Evolutionary conservation across 176 grass and related monocot genomes (phyloP), one percentile per base, ranked within the genome.

Genomic region (Themeda triandra): DNA sequence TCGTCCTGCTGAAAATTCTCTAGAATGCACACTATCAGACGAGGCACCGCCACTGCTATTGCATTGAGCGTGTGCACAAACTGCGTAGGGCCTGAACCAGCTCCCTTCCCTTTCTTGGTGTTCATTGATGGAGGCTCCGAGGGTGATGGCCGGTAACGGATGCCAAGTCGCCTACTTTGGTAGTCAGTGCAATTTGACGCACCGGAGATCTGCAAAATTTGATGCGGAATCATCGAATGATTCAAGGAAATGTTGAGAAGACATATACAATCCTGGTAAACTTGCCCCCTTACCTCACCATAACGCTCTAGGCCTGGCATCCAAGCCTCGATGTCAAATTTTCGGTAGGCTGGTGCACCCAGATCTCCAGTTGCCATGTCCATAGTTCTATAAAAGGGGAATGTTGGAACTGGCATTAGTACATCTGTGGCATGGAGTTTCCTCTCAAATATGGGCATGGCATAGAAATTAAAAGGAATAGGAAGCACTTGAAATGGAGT

Each of bases 171-270:
- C 80, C 96, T 85, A 71, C 96, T 98, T 82, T 98, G 96, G 69
- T 98, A 98, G 74, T 98, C 96, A 1, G 91, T 98, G 71, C 96
- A 98, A 75, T 95, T 98, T 13, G 96, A 98, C 9, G 93, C 96
- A 11, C 96, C 95, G 12, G 96, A 98, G 81, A 95, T 95, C 96
- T 98, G 83, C 69, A 45, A 25, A 7, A 48, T 82, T 58, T 25
- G 2, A 80, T 31, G 6, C 49, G 36, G 10, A 60, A 71, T 7
- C 37, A 63, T 86, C 23, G 74, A 3, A 39, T 7, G 10, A 25
- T 65, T 65, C 11, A 78, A 79, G 28, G 28, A 25, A 44, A 81
- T 58, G 1, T 24, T 54, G 0, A 37, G 6, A 76, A 81, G 30
- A 86, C 58, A 19, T 21, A 24, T 12, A 29, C 3, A 42, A 8